phyloP scores from a whole-genome alignment of 805 yeast genomes.

The Peterozyma toletana region DNA sequence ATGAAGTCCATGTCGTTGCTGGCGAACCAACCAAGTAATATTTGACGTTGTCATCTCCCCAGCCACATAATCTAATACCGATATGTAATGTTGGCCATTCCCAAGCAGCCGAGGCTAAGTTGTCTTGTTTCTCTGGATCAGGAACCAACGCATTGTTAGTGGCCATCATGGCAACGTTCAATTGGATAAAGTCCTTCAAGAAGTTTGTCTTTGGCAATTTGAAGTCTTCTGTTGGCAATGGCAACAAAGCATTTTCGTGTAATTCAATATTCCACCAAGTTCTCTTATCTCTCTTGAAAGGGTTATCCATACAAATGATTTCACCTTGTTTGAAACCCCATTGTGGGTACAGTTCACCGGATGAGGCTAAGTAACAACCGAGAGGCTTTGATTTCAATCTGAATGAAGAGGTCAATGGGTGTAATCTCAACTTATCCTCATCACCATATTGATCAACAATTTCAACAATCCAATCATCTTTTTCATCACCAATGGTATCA shows the following conservation, averaged over 20 bases:
- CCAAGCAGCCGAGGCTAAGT: constrained; percentile 70
- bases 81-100: constrained; percentile 80
- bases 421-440: constrained; percentile 46
- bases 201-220: constrained; percentile 69
- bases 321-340: constrained; percentile 91
- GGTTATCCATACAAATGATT: constrained; percentile 68
- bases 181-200: constrained; percentile 66
- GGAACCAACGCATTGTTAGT: constrained; percentile 79
- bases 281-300: constrained; percentile 69
- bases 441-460: constrained; percentile 55
- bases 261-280: constrained; percentile 86
- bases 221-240: constrained; percentile 53
- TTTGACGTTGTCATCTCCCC: constrained; percentile 53
- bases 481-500: constrained; percentile 60
- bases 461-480: constrained; percentile 90
- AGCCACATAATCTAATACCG: constrained; percentile 72
- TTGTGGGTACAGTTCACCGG: constrained; percentile 60
- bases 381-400: constrained; percentile 55
- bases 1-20: constrained; percentile 70
- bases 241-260: constrained; percentile 53
- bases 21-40: constrained; percentile 74
- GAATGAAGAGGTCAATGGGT: constrained; percentile 72
- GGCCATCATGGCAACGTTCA: constrained; percentile 84
- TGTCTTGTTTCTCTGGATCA: constrained; percentile 68
- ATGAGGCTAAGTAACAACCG: constrained; percentile 74